Percentiles rank a stretch among this genome's conserved stretches.
These are phyloP conservation scores for Pyropia yezoensis DNA, from an alignment of 23 red algal species.

Conservation along the genomic window DNA sequence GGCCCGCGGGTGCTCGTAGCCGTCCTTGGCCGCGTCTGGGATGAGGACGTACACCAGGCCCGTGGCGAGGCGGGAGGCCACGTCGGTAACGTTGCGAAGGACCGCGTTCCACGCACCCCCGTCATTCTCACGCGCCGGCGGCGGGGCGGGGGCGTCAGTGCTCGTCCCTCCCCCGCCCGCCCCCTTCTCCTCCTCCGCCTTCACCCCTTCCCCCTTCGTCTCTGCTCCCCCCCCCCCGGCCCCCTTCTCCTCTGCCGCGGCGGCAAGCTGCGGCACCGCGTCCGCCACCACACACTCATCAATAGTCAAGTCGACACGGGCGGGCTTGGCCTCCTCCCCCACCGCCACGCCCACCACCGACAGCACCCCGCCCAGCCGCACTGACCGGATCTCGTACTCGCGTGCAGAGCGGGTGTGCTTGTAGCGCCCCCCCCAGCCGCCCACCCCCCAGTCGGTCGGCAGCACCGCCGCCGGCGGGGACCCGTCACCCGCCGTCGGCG, in stretches of 20 bases:
- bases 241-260: neutral
- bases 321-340: slow-evolving; percentile 23
- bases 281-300: slow-evolving; percentile 12
- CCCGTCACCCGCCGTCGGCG: slow-evolving; percentile 3
- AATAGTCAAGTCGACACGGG: slow-evolving; percentile 9
- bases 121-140: neutral
- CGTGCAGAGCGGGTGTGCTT: slow-evolving; percentile 49
- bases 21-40: slow-evolving; percentile 75
- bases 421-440: slow-evolving; percentile 47
- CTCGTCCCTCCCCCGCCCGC: neutral
- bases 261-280: neutral
- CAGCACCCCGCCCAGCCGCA: slow-evolving; percentile 17
- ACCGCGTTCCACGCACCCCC: slow-evolving; percentile 23
- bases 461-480: slow-evolving; percentile 5
- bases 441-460: slow-evolving; percentile 26
- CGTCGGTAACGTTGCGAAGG: slow-evolving; percentile 12
- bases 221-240: neutral
- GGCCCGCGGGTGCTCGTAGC: slow-evolving; percentile 35
- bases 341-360: slow-evolving; percentile 34
- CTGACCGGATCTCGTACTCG: slow-evolving; percentile 44
- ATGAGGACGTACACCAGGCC: slow-evolving; percentile 63
- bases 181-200: neutral
- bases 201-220: neutral
- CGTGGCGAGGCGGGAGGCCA: slow-evolving; percentile 52
- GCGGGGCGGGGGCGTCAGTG: neutral